phyloP scores from a whole-genome alignment of 73 alveolate species.

The Blepharisma stoltei region DNA sequence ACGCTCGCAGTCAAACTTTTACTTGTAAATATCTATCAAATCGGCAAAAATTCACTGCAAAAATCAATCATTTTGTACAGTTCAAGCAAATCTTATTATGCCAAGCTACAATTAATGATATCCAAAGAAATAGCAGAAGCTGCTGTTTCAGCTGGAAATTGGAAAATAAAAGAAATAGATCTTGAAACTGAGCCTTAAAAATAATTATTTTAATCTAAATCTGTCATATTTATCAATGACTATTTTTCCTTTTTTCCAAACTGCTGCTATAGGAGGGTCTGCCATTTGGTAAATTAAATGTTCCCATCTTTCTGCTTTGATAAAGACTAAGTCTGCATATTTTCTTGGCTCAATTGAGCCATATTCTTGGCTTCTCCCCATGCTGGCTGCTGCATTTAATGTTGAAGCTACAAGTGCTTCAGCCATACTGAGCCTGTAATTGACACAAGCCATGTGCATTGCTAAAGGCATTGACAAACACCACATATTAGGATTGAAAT shows the following conservation, averaged over 20 bases:
- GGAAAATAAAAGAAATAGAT: no score
- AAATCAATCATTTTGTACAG: no score
- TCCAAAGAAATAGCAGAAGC: no score
- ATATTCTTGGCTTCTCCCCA: conserved; percentile 31
- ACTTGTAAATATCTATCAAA: no score
- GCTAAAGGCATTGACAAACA: conserved; percentile 48
- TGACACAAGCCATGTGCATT: conserved; percentile 48
- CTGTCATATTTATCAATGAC: background rate
- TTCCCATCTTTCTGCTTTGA: conserved; percentile 43
- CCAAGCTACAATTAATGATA: no score
- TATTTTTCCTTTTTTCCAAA: conserved; percentile 32
- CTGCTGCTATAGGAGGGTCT: conserved; percentile 36
- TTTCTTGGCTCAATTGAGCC: conserved; percentile 58
- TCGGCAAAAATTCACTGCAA: no score
- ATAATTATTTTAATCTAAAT: no score
- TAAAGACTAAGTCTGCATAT: conserved; percentile 45
- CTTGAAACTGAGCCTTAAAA: no score
- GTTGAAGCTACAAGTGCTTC: conserved; percentile 61
- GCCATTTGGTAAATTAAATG: conserved; percentile 39
- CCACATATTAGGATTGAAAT: conserved; percentile 51
- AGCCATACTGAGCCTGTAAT: conserved; percentile 42
- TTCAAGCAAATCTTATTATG: no score
- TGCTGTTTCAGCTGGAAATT: no score
- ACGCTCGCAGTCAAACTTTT: no score
- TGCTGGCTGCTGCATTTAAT: conserved; percentile 55